Percentiles rank a stretch among this genome's conserved stretches.
phyloP scores from a whole-genome alignment of 106 monocot species.

The Triglochin maritima region DNA sequence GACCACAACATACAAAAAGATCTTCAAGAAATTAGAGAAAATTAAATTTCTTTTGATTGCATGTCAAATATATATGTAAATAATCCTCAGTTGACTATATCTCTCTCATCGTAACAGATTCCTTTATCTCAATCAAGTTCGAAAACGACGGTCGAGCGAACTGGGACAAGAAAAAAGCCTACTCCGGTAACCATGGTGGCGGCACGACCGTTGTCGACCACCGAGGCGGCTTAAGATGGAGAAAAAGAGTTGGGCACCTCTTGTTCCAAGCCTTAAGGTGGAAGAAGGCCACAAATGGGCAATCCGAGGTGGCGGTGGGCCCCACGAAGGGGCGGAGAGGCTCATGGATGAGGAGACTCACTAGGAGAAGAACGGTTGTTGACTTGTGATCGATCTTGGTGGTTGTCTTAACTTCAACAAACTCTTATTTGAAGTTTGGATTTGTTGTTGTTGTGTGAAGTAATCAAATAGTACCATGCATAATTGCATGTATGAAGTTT shows the following conservation, averaged over 20 bases:
- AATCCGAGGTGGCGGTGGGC: not conserved
- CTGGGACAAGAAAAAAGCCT: conserved; percentile 26
- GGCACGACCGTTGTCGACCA: conserved; percentile 30
- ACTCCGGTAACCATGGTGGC: not conserved
- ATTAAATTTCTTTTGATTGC: not conserved
- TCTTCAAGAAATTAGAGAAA: not conserved
- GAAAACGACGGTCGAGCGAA: conserved; percentile 37
- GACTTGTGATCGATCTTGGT: too few relatives aligned
- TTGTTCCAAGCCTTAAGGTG: conserved; percentile 35
- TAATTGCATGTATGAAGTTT: not conserved
- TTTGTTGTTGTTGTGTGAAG: too few relatives aligned
- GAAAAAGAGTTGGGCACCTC: conserved; percentile 29
- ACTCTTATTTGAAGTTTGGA: too few relatives aligned
- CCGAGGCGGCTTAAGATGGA: conserved; percentile 31
- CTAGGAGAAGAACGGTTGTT: conserved; percentile 23
- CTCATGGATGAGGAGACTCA: conserved; percentile 39
- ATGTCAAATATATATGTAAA: not conserved
- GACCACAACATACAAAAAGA: not conserved
- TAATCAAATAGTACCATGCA: too few relatives aligned
- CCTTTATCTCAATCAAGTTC: conserved; percentile 75
- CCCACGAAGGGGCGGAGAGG: conserved; percentile 1
- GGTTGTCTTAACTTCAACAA: too few relatives aligned
- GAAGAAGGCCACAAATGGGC: conserved; percentile 28
- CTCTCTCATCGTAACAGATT: conserved; percentile 20
- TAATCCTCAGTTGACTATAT: not conserved